Percentiles rank a stretch among this genome's conserved stretches.
Evolutionary conservation across 106 monocot genomes (phyloP).

Genomic region (Iris macrosiphon): DNA sequence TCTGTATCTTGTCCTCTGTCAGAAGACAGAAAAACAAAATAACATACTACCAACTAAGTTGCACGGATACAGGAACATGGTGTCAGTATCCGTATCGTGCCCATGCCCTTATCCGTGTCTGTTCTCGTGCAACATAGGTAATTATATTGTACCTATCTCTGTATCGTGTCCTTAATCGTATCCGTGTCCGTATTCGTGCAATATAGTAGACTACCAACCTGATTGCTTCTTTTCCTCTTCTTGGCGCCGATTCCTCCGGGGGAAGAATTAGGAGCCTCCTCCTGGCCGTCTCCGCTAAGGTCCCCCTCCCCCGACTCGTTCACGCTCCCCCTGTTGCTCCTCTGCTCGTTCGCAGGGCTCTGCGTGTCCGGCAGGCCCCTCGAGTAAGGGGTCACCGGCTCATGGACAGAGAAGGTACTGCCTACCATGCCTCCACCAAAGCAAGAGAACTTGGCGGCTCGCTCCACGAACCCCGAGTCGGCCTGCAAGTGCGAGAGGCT

Average conservation of each 20-base stretch:
- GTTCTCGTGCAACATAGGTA: too few species aligned
- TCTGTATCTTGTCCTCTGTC: too few species aligned
- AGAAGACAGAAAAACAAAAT: neutral
- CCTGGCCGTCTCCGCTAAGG: neutral
- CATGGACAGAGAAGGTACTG: neutral
- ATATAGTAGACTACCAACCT: slow-evolving; percentile 4
- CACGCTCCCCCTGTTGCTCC: neutral
- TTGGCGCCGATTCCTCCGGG: neutral
- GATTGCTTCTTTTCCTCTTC: slow-evolving; percentile 17
- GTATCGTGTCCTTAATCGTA: too few species aligned
- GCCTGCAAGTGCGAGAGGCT: slow-evolving; percentile 42
- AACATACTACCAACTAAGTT: too few species aligned
- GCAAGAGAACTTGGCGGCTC: slow-evolving; percentile 69
- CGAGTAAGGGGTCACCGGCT: neutral
- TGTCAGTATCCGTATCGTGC: too few species aligned
- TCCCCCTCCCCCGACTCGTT: neutral
- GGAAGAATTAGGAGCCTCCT: slow-evolving; percentile 4
- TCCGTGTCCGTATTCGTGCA: too few species aligned
- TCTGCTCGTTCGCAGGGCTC: slow-evolving; percentile 5
- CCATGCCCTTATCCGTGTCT: too few species aligned
- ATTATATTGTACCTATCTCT: too few species aligned
- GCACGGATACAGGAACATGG: too few species aligned
- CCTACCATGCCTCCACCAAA: slow-evolving; percentile 25
- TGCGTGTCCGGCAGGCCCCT: neutral
- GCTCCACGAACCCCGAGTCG: slow-evolving; percentile 61